Base-by-base conservation (phyloP, 768 basidiomycete genomes). In the Pleurotus sapidus region DNA sequence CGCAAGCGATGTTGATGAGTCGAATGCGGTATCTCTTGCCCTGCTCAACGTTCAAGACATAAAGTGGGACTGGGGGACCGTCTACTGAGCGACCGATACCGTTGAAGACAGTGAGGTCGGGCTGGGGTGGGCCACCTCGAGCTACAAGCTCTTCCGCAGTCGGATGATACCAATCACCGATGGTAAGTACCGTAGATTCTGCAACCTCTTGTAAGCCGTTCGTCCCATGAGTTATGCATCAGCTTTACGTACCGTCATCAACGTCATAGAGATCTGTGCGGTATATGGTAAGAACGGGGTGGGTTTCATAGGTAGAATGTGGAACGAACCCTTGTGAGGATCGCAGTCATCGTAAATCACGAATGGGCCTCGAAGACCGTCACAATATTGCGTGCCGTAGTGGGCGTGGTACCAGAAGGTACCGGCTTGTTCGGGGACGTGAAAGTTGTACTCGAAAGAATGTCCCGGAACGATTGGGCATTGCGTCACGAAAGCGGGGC, bases 321-420 rank as follows among this genome's bases (percentile, higher is more conserved):
- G 34, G 3, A 5, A 17, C 49, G 49, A 17, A 51, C 2, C 5
- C 9, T 55, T 58, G 49, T 72, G 65, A 5, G 72, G 72, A 49
- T 73, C 72, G 1, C 60, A 1, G 68, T 61, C 68, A n/a, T 74
- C 72, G 27, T 74, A 72, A 7, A 77, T 63, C n/a, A 78, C 62
- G 25, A 76, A 49, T 2, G 74, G 68, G 1, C 79, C 80, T 38
- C 80, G 69, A 49, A 80, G 70, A 3, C 79, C 77, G 30, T 79
- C 77, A 23, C 77, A 78, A 55, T 76, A 77, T 61, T 79, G 77
- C 3, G 68, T 68, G 9, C 63, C 58, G 45, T 61, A 59, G 47
- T 74, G 71, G 34, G 67, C 68, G 46, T 77, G 75, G 57, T 77
- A 59, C 75, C 76, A 40, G 70, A 51, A 64, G 40, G 62, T 63